Percentiles rank a stretch among this genome's conserved stretches.
Evolutionary conservation across 805 yeast genomes (phyloP).

Genomic region (Saturnispora diversa): DNA sequence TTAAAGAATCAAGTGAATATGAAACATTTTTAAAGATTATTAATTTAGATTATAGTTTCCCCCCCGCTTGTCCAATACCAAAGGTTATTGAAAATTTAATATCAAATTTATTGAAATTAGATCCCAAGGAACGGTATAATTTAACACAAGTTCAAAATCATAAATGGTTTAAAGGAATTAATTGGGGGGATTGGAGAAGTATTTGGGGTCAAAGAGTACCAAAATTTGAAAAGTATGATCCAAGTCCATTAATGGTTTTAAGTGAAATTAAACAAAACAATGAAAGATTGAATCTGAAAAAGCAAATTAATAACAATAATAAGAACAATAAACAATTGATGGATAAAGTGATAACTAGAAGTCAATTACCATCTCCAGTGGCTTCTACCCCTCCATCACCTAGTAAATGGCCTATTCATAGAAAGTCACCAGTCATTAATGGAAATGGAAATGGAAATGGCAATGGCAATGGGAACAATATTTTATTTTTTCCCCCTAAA

Average conservation of each 20-base stretch:
- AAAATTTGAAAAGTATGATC: slow-evolving; percentile 57
- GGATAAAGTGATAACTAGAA: slow-evolving; percentile 29
- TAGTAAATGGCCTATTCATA: neutral
- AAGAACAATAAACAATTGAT: slow-evolving; percentile 26
- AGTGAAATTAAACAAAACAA: slow-evolving; percentile 14
- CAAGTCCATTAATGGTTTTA: slow-evolving; percentile 11
- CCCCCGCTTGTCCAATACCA: slow-evolving; percentile 50
- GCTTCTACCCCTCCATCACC: neutral
- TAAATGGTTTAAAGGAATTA: slow-evolving; percentile 58
- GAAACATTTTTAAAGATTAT: slow-evolving; percentile 86
- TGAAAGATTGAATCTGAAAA: slow-evolving; percentile 17
- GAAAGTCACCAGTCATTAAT: neutral
- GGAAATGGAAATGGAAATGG: neutral
- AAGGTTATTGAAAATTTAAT: slow-evolving; percentile 57
- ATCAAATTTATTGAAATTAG: slow-evolving; percentile 54
- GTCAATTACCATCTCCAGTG: slow-evolving; percentile 8
- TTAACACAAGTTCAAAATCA: slow-evolving; percentile 54
- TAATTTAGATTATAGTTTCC: slow-evolving; percentile 63
- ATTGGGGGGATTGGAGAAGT: slow-evolving; percentile 56
- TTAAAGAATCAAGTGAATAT: slow-evolving; percentile 78
- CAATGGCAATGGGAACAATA: too few species aligned
- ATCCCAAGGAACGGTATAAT: slow-evolving; percentile 59
- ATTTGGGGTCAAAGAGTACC: slow-evolving; percentile 71
- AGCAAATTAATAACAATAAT: slow-evolving; percentile 27
- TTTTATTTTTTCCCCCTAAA: slow-evolving; percentile 22